Base-by-base conservation (phyloP, 257 asterid species). In the Marsdenia floribunda region DNA sequence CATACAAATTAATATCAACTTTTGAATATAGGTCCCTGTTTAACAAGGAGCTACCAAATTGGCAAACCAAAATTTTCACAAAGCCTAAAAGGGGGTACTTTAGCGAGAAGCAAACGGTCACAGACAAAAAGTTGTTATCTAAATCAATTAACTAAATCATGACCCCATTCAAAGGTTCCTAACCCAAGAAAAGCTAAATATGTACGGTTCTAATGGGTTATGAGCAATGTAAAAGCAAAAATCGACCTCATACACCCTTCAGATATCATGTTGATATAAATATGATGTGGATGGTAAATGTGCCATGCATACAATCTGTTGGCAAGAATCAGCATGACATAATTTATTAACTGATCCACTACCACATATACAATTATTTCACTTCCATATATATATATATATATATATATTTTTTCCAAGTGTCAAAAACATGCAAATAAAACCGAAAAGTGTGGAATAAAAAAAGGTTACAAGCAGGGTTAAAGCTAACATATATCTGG, bases 401-500 rank as follows among this genome's bases (percentile, higher is more conserved):
- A n/a, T n/a, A n/a, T n/a, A n/a, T n/a, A n/a, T n/a, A n/a, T n/a
- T n/a, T n/a, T n/a, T n/a, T n/a, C 42, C 4, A 10, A 37, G 12
- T 38, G 3, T 37, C 42, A 14, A 65, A 65, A 65, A 18, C 2
- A 57, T 68, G 68, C n/a, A 14, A 15, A 75, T 33, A 2, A 55
- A 55, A 68, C 42, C 15, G 12, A 18, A 72, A 70, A 57, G 42
- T 40, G 19, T 21, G 67, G 73, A 0, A 22, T 3, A 42, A 22
- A 26, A 71, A 59, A 6, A 72, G 35, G 47, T 24, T 69, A 70
- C 68, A n/a, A 58, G 59, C 64, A 77, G 64, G 74, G 77, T 10
- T 81, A 81, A 73, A 81, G 55, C 55, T 92, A 94, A 97, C 99
- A 79, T 87, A 86, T 83, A 92, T 84, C 79, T 92, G 96, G 84